Evolutionary conservation across 2,329 filamentous ascomycete species (phyloP).

Genomic region (Cytospora piceae): DNA sequence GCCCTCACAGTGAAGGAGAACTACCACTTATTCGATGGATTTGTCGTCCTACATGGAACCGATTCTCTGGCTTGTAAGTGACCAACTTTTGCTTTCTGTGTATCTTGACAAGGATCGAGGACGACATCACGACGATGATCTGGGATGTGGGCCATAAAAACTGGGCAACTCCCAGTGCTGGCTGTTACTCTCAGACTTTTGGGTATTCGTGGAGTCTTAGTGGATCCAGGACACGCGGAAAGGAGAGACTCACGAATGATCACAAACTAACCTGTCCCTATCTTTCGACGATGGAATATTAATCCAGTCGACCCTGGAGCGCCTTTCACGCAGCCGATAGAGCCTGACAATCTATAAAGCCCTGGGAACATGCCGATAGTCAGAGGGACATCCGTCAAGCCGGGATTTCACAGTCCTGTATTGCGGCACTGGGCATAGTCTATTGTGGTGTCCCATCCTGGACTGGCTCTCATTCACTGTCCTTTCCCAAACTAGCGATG

Average conservation of each 20-base stretch:
- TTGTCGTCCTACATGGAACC: slow-evolving; percentile 88
- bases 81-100: neutral
- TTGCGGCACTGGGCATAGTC: neutral
- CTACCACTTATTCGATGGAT: slow-evolving; percentile 87
- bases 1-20: slow-evolving; percentile 79
- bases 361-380: neutral
- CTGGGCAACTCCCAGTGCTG: neutral
- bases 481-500: neutral
- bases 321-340: neutral
- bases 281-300: no score
- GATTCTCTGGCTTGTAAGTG: slow-evolving; percentile 73
- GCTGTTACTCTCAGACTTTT: neutral
- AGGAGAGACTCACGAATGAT: neutral
- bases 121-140: neutral
- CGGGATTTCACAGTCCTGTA: neutral
- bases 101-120: neutral
- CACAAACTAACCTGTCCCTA: neutral
- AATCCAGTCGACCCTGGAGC: neutral
- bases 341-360: no score
- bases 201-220: neutral
- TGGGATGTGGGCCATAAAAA: neutral
- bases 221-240: neutral
- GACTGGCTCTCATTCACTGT: neutral
- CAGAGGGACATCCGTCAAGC: neutral
- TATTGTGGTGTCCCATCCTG: neutral